A percentile compares a stretch with the other conserved stretches of the same genome.
Conservation (phyloP, 202 grass and related monocot genomes). For the Miscanthus sacchariflorus region DNA sequence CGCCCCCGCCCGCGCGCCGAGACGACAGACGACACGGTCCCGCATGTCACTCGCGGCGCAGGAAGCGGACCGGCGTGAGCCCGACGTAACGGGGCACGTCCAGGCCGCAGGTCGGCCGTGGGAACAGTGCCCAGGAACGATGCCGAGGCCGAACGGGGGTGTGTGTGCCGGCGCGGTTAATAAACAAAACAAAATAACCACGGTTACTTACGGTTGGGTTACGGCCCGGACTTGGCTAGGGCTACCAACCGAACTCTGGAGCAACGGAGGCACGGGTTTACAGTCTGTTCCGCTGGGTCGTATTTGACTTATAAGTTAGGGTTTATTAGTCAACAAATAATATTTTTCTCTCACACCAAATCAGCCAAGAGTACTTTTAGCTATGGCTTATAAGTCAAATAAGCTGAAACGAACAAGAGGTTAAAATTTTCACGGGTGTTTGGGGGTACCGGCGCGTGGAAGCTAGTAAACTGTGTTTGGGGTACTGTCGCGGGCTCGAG, state of each 20-base stretch:
- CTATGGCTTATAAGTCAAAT: too few relatives aligned
- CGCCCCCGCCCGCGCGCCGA: conserved; percentile 26
- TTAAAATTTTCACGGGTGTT: too few relatives aligned
- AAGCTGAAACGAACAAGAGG: too few relatives aligned
- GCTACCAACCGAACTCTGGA: not conserved
- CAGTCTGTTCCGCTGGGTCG: too few relatives aligned
- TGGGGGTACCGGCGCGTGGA: too few relatives aligned
- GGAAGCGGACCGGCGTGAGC: not conserved
- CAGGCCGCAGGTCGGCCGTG: not conserved
- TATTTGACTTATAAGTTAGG: too few relatives aligned
- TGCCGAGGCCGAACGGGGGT: not conserved
- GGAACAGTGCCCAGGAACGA: conserved; percentile 11
- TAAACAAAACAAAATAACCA: conserved; percentile 37
- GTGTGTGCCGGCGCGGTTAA: not conserved
- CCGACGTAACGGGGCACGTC: not conserved
- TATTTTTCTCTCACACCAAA: too few relatives aligned
- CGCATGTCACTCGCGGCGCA: conserved; percentile 35
- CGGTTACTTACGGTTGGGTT: conserved; percentile 49
- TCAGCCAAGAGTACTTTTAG: too few relatives aligned
- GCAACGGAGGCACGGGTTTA: not conserved
- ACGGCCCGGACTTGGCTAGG: conserved; percentile 24
- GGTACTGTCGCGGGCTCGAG: not conserved
- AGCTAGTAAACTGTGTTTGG: too few relatives aligned
- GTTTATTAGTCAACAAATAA: too few relatives aligned
- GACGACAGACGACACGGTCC: conserved; percentile 60